Evolutionary conservation across 1,284 basidiomycete species (phyloP).

Genomic region (Fomitiporia mediterranea): DNA sequence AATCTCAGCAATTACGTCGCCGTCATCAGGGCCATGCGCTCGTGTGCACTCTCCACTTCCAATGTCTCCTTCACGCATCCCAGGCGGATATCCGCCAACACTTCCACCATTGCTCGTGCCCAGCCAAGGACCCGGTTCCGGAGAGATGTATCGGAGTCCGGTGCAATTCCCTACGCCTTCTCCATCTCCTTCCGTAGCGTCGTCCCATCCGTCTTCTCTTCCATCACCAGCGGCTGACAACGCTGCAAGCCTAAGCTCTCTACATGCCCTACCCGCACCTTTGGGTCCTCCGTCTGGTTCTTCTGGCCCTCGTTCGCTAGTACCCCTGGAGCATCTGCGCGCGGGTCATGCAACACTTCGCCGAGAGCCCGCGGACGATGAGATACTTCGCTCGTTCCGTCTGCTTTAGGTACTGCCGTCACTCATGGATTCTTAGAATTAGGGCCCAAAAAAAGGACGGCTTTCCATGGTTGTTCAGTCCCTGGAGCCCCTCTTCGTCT

Average conservation of each 20-base stretch:
- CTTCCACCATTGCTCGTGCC: conserved; percentile 4
- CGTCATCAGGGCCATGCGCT: neutral
- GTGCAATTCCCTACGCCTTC: conserved; percentile 9
- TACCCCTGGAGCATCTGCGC: conserved; percentile 17
- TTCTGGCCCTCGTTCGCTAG: conserved; percentile 10
- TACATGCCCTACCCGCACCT: neutral
- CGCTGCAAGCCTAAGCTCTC: neutral
- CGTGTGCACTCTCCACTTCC: neutral
- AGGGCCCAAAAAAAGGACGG: neutral
- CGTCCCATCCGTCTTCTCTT: conserved; percentile 16
- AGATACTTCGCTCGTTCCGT: conserved; percentile 20
- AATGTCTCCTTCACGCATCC: neutral
- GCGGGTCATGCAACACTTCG: conserved; percentile 5
- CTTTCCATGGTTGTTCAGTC: neutral
- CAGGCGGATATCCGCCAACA: neutral
- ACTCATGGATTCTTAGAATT: neutral
- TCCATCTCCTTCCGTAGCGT: conserved; percentile 10
- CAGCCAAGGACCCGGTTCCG: conserved; percentile 5
- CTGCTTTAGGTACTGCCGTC: neutral
- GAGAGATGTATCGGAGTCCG: neutral
- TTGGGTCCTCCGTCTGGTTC: neutral
- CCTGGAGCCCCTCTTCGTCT: conserved; percentile 2
- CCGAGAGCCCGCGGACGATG: conserved; percentile 20
- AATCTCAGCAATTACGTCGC: conserved; percentile 2
- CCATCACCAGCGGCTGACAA: conserved; percentile 12